A percentile compares a stretch with the other conserved stretches of the same genome.
These are phyloP conservation scores for Cadophora gregata DNA, from an alignment of 2,329 filamentous ascomycete species.

Conservation along the genomic window DNA sequence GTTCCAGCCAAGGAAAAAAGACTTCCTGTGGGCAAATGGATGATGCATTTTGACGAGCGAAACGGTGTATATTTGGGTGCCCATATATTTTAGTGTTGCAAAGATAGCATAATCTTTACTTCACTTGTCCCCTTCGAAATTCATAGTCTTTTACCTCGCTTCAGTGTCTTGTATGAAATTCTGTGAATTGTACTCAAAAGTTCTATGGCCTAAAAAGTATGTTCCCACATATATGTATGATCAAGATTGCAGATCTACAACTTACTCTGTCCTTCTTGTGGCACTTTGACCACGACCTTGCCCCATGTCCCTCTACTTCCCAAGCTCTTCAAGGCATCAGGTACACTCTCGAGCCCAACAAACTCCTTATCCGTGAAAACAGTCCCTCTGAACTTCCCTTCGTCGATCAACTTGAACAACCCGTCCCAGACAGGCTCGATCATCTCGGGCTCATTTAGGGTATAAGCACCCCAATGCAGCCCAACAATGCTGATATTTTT, in stretches of 20 bases:
- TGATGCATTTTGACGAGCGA: conserved; percentile 25
- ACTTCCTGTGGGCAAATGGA: background rate
- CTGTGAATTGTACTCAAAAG: background rate
- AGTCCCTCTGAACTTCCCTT: conserved; percentile 82
- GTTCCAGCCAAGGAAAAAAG: background rate
- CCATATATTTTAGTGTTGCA: conserved; percentile 24
- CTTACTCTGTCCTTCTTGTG: conserved; percentile 67
- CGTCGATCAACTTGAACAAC: conserved; percentile 76
- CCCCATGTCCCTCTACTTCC: conserved; percentile 89
- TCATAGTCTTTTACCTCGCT: background rate
- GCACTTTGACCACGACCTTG: conserved; percentile 90
- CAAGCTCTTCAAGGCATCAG: conserved; percentile 76
- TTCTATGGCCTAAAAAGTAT: too few relatives aligned
- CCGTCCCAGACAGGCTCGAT: conserved; percentile 81
- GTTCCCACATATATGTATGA: background rate
- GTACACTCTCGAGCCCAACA: conserved; percentile 80
- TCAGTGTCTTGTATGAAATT: background rate
- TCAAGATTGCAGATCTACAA: conserved; percentile 51
- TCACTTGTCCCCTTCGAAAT: conserved; percentile 19
- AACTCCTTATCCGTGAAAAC: conserved; percentile 84
- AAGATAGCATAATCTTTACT: conserved; percentile 20
- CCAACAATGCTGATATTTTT: conserved; percentile 94
- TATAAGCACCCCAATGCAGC: conserved; percentile 90
- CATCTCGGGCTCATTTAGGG: conserved; percentile 71
- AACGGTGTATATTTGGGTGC: conserved; percentile 22